phyloP scores from a whole-genome alignment of 2,329 filamentous ascomycete genomes.

The Pestalotiopsis sp. region DNA sequence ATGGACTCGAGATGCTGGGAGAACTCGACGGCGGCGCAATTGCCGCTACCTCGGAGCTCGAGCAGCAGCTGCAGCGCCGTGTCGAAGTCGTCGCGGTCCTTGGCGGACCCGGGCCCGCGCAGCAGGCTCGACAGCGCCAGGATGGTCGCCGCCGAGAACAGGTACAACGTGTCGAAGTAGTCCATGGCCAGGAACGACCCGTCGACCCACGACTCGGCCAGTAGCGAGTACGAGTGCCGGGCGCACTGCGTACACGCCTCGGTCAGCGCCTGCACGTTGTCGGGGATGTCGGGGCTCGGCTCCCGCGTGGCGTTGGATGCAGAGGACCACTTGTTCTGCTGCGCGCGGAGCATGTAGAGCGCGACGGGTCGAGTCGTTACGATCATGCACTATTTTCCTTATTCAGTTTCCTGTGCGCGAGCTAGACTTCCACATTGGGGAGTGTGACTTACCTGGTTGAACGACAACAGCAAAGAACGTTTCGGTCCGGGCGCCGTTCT shows the following conservation, averaged over 20 bases:
- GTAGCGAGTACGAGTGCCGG: slow-evolving; percentile 42
- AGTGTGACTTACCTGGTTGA: slow-evolving; percentile 16
- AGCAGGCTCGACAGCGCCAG: slow-evolving; percentile 46
- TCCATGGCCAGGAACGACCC: slow-evolving; percentile 49
- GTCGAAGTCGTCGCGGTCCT: slow-evolving; percentile 43
- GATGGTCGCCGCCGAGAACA: slow-evolving; percentile 47
- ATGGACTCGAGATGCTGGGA: slow-evolving; percentile 41
- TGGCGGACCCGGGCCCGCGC: slow-evolving; percentile 28
- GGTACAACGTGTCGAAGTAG: slow-evolving; percentile 48
- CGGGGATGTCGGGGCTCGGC: slow-evolving; percentile 28
- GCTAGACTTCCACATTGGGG: background rate
- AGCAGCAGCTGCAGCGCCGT: slow-evolving; percentile 39
- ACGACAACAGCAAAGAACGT: slow-evolving; percentile 16
- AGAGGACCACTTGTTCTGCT: slow-evolving; percentile 23
- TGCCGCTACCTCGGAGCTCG: slow-evolving; percentile 41
- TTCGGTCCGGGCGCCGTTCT: background rate
- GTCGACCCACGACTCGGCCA: slow-evolving; percentile 48
- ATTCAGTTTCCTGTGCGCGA: background rate
- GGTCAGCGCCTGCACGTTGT: slow-evolving; percentile 38
- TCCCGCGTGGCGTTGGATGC: background rate
- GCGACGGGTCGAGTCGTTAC: slow-evolving; percentile 36
- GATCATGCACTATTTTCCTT: slow-evolving; percentile 32
- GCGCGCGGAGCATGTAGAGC: slow-evolving; percentile 34
- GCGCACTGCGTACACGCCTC: slow-evolving; percentile 49
- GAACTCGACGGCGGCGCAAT: slow-evolving; percentile 43